Evolutionary conservation across 1,284 basidiomycete species (phyloP).

Genomic region (Kwoniella shivajii): DNA sequence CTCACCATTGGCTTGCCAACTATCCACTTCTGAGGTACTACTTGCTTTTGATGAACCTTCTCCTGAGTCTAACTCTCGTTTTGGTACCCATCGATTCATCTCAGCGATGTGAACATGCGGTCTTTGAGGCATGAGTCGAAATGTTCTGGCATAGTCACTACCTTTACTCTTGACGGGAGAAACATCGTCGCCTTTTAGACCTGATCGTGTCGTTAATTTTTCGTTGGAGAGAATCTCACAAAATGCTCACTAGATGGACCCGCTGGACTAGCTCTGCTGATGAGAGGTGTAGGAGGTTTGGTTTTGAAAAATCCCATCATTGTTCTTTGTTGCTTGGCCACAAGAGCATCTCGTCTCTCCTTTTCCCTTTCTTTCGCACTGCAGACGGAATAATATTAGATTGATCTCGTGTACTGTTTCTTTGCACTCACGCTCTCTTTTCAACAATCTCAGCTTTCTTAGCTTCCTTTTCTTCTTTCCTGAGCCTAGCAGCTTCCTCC

Average conservation of each 20-base stretch:
- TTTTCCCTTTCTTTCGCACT: slow-evolving; percentile 42
- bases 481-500: slow-evolving; percentile 38
- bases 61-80: background rate
- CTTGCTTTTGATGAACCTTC: background rate
- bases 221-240: background rate
- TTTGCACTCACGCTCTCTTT: slow-evolving; percentile 33
- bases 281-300: slow-evolving; percentile 16
- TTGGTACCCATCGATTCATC: slow-evolving; percentile 13
- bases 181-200: slow-evolving; percentile 1
- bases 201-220: background rate
- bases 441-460: slow-evolving; percentile 25
- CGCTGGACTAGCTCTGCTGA: slow-evolving; percentile 14
- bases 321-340: slow-evolving; percentile 38
- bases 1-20: slow-evolving; percentile 6
- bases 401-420: background rate
- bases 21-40: background rate
- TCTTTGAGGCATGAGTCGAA: slow-evolving; percentile 14
- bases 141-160: slow-evolving; percentile 17
- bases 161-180: slow-evolving; percentile 4
- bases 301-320: slow-evolving; percentile 43
- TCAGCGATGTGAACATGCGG: slow-evolving; percentile 17
- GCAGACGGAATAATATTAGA: background rate
- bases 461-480: slow-evolving; percentile 33
- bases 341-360: slow-evolving; percentile 34
- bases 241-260: slow-evolving; percentile 27